A percentile compares a stretch with the other conserved stretches of the same genome.
phyloP scores from a whole-genome alignment of 495 filamentous ascomycete genomes.

The Trichoderma orchidacearum region DNA sequence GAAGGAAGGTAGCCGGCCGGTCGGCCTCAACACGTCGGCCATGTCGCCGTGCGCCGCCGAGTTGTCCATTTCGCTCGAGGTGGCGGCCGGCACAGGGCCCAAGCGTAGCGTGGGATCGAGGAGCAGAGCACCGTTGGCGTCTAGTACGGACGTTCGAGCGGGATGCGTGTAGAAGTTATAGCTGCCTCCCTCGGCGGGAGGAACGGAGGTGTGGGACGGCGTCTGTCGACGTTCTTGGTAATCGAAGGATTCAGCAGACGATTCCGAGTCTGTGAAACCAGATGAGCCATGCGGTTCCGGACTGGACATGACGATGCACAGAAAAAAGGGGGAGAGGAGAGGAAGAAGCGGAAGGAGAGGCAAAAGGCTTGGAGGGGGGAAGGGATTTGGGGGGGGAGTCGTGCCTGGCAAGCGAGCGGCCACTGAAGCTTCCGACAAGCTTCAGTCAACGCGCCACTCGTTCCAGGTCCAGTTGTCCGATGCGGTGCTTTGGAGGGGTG shows the following conservation, averaged over 20 bases:
- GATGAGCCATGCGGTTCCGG: conserved; percentile 13
- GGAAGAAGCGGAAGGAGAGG: neutral
- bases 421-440: neutral
- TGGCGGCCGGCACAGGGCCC: conserved; percentile 23
- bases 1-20: conserved; percentile 32
- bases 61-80: conserved; percentile 9
- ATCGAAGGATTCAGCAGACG: conserved; percentile 10
- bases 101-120: conserved; percentile 14
- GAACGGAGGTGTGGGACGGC: conserved; percentile 52
- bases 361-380: neutral
- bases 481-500: neutral
- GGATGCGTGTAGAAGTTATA: neutral
- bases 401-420: neutral
- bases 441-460: neutral
- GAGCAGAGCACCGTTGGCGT: conserved; percentile 9
- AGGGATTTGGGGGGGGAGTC: neutral
- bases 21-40: conserved; percentile 10
- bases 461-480: neutral
- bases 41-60: neutral
- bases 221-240: neutral
- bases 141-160: neutral
- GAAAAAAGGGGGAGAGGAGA: neutral
- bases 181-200: conserved; percentile 42
- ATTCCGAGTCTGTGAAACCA: conserved; percentile 12
- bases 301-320: conserved; percentile 15